Percentiles rank a stretch among this genome's conserved stretches.
Evolutionary conservation across 371 early-diverging fungal genomes (phyloP).

Genomic region (Furculomyces boomerangus): DNA sequence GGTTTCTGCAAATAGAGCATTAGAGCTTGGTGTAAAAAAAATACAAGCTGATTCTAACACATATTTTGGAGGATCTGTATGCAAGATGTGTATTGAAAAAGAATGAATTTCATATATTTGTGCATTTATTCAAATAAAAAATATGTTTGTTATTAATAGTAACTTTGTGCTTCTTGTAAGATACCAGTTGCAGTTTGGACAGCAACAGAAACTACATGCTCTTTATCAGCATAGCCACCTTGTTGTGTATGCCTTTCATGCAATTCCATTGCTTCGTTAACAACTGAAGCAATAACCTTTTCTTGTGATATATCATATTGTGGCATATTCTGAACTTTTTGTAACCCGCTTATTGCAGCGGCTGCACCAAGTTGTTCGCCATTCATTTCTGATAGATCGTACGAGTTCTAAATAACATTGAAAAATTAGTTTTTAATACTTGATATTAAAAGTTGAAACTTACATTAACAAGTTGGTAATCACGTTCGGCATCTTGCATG

Average conservation of each 20-base stretch:
- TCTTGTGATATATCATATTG: background rate
- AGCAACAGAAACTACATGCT: background rate
- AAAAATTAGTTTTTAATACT: background rate
- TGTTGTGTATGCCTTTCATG: background rate
- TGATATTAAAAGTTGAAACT: background rate
- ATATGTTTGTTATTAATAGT: background rate
- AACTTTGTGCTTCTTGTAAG: background rate
- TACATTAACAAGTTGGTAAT: background rate
- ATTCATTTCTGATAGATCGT: background rate
- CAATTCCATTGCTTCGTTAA: background rate
- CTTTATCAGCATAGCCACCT: background rate
- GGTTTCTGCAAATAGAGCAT: too few relatives aligned
- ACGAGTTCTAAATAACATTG: background rate
- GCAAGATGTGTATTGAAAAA: too few relatives aligned
- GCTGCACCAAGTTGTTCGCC: background rate
- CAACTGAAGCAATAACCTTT: background rate
- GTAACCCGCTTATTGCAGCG: background rate
- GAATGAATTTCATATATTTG: too few relatives aligned
- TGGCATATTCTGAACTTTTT: background rate
- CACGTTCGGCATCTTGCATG: background rate
- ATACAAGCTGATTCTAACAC: too few relatives aligned
- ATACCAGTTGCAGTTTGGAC: background rate
- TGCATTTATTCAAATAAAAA: background rate
- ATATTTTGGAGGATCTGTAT: too few relatives aligned
- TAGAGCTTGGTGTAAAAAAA: too few relatives aligned